Conservation (phyloP, 306 rosid species). For the Lathyrus aphaca region DNA sequence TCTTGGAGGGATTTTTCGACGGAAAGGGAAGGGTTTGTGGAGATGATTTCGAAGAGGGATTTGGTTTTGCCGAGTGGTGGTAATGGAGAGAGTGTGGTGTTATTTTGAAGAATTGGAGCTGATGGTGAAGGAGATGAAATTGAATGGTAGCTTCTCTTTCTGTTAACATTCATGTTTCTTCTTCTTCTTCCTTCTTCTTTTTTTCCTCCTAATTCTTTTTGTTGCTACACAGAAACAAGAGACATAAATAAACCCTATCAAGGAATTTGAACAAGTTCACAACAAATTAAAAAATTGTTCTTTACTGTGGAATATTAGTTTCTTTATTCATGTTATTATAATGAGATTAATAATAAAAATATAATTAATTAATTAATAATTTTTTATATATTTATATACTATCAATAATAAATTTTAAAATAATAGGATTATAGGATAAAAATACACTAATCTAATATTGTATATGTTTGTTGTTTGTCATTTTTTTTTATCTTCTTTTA, state of each 20-base stretch:
- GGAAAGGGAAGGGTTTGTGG: constrained; percentile 46
- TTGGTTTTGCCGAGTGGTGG: constrained; percentile 31
- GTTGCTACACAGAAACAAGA: background rate
- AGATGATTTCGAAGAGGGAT: constrained; percentile 54
- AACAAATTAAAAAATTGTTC: background rate
- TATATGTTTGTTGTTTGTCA: too few relatives aligned
- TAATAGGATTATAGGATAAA: too few relatives aligned
- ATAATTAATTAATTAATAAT: too few relatives aligned
- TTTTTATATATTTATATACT: too few relatives aligned
- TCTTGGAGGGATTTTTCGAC: constrained; percentile 49
- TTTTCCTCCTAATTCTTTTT: background rate
- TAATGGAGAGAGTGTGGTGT: constrained; percentile 12
- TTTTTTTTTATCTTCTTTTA: too few relatives aligned
- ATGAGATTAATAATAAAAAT: too few relatives aligned
- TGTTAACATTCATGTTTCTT: background rate
- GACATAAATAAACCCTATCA: background rate
- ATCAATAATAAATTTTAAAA: too few relatives aligned
- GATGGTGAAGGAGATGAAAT: constrained; percentile 11
- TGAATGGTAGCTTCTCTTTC: constrained; percentile 16
- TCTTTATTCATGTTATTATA: too few relatives aligned
- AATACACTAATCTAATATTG: too few relatives aligned
- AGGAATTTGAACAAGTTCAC: background rate
- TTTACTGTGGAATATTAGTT: too few relatives aligned
- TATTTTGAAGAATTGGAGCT: background rate
- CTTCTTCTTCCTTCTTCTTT: background rate